A percentile compares a stretch with the other conserved stretches of the same genome.
These are phyloP conservation scores for Penicillium sp. DNA, from an alignment of 2,329 filamentous ascomycete species.

Conservation along the genomic window DNA sequence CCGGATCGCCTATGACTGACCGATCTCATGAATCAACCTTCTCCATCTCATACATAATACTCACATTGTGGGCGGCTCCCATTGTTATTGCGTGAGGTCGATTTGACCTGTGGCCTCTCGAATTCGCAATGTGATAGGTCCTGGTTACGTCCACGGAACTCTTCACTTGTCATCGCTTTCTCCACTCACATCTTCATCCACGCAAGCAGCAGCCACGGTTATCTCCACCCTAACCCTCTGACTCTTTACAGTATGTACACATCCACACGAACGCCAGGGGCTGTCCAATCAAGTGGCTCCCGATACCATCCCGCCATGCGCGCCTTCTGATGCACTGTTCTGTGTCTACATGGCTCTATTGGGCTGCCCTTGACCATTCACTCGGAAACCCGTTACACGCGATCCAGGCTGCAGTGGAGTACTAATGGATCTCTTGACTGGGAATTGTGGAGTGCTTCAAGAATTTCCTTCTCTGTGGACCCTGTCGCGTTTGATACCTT, in stretches of 20 bases:
- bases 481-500: background rate
- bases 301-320: background rate
- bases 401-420: slow-evolving; percentile 13
- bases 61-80: background rate
- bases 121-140: background rate
- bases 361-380: background rate
- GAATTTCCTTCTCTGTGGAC: background rate
- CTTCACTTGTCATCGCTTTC: background rate
- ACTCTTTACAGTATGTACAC: background rate
- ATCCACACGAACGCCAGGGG: slow-evolving; percentile 4
- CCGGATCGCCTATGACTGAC: slow-evolving; percentile 4
- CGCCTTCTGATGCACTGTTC: background rate
- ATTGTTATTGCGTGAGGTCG: background rate
- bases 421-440: slow-evolving; percentile 2
- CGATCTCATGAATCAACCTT: background rate
- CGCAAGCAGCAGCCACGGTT: background rate
- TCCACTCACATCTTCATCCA: background rate
- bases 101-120: background rate
- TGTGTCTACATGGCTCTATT: background rate
- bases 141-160: background rate
- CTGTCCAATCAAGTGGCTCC: slow-evolving; percentile 1
- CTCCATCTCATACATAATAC: background rate
- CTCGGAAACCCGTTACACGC: background rate
- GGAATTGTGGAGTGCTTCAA: slow-evolving; percentile 7
- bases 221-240: background rate